Evolutionary conservation across 176 grass and related monocot species (phyloP), one percentile per base, ranked within the genome.

Genomic region (Rhynchospora breviuscula): DNA sequence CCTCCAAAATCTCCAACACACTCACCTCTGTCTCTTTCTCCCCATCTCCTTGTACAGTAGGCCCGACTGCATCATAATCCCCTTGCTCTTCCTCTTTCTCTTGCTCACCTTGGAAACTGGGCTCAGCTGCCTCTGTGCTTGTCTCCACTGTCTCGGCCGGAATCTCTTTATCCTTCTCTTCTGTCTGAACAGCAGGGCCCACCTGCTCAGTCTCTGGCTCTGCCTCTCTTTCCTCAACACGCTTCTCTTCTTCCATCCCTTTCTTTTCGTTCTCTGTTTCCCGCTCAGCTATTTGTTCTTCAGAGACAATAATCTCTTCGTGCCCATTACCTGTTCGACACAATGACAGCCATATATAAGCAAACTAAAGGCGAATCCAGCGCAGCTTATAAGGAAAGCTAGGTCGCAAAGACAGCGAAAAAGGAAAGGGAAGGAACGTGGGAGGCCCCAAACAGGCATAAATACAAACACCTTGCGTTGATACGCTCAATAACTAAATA

Each of bases 251-350:
- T 56, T 82, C 80, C 80, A 82, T 82, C 4, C 22, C 72, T 40
- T 89, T 86, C 25, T 69, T 84, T 79, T 94, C 85, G 66, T 57
- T 85, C 70, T 91, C 75, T 6, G 33, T 63, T 12, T 78, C 84
- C 75, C 54, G 69, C 29, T 9, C 46, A 9, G 66, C 83, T 85
- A 87, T 60, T 84, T 89, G 87, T 15, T 84, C 83, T 61, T 71
- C 67, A 47, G 56, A 59, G 14, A 18, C 29, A 58, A 87, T 58
- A 66, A 59, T 74, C 87, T 81, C 21, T 79, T 84, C 12, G 89
- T 73, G 77, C 73, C 79, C 85, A 91, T 82, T 85, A 74, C 87
- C 67, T 94, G 87, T 86, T 87, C 78, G 68, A 47, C 69, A 48
- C 45, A 79, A 63, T 88, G 84, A 31, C 57, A 79, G 3, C 56